phyloP scores from a whole-genome alignment of 192 early-diverging fungal genomes.

The Rhizophagus clarus region DNA sequence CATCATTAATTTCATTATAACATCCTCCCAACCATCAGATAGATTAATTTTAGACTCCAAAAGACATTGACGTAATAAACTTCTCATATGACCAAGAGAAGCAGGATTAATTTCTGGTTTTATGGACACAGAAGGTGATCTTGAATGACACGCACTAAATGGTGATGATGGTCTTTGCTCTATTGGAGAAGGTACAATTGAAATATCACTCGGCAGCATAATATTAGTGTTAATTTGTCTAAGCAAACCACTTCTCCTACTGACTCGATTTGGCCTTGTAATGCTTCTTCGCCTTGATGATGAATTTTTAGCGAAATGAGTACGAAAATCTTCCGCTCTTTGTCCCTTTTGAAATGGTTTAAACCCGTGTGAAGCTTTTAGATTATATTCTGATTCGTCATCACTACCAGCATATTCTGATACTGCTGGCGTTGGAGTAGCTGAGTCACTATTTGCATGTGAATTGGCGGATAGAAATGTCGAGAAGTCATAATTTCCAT shows the following conservation, averaged over 20 bases:
- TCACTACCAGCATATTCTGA: conserved; percentile 42
- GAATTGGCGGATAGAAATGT: conserved; percentile 36
- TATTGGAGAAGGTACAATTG: conserved; percentile 39
- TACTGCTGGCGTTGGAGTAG: conserved; percentile 25
- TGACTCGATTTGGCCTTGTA: conserved; percentile 40
- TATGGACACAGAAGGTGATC: conserved; percentile 35
- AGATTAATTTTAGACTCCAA: conserved; percentile 62
- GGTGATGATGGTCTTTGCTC: conserved; percentile 42
- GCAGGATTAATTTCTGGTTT: conserved; percentile 62
- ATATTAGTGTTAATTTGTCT: conserved; percentile 45
- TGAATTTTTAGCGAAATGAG: conserved; percentile 51
- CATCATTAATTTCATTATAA: conserved; percentile 70
- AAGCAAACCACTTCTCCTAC: conserved; percentile 34
- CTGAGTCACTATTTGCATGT: conserved; percentile 18
- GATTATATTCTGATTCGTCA: conserved; percentile 45
- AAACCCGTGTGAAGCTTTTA: conserved; percentile 23
- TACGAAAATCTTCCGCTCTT: conserved; percentile 53
- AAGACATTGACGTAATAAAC: conserved; percentile 72
- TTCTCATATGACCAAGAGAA: conserved; percentile 68
- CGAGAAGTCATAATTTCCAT: conserved; percentile 46
- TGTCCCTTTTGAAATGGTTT: conserved; percentile 33
- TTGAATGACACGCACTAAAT: conserved; percentile 37
- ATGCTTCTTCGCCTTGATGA: conserved; percentile 51
- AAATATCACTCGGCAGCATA: conserved; percentile 41
- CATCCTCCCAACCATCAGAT: conserved; percentile 64